Conservation (phyloP, 2,329 filamentous ascomycete species). For the Byssoonygena ceratinophila region DNA sequence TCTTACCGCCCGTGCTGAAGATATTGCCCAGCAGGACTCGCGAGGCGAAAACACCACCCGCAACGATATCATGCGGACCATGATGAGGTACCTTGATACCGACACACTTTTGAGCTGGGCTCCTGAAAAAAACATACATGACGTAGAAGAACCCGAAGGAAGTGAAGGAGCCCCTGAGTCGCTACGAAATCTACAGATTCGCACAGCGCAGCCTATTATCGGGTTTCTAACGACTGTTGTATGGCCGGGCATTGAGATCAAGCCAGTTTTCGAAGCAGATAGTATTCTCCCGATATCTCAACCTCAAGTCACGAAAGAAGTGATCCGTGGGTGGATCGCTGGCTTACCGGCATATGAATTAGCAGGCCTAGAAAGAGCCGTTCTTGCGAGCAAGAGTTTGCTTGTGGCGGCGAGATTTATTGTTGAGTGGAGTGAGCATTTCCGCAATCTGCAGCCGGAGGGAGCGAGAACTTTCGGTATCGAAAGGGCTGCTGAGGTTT, state of each 20-base stretch:
- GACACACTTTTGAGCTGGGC: conserved; percentile 91
- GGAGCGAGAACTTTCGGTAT: conserved; percentile 54
- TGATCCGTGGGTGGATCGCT: conserved; percentile 67
- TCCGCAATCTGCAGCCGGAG: conserved; percentile 42
- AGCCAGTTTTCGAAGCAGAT: conserved; percentile 66
- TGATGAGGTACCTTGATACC: conserved; percentile 81
- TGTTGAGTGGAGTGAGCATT: conserved; percentile 76
- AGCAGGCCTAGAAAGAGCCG: conserved; percentile 72
- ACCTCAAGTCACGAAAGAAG: conserved; percentile 59
- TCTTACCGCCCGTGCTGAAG: conserved; percentile 68
- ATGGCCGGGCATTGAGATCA: conserved; percentile 73
- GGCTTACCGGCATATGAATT: conserved; percentile 68
- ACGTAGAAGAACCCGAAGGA: conserved; percentile 37
- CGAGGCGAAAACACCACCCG: conserved; percentile 46
- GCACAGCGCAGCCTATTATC: conserved; percentile 59
- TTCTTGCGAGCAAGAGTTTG: conserved; percentile 78
- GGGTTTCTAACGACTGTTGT: conserved; percentile 59
- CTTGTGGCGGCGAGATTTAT: conserved; percentile 66
- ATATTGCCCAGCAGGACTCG: conserved; percentile 61
- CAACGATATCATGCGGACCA: conserved; percentile 51
- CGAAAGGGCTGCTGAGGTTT: conserved; percentile 67
- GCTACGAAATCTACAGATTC: conserved; percentile 62
- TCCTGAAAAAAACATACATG: conserved; percentile 44
- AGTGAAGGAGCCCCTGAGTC: conserved; percentile 34
- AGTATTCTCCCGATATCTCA: conserved; percentile 69